Evolutionary conservation across 2,329 filamentous ascomycete genomes (phyloP).

Genomic region (Sporothrix humicola): DNA sequence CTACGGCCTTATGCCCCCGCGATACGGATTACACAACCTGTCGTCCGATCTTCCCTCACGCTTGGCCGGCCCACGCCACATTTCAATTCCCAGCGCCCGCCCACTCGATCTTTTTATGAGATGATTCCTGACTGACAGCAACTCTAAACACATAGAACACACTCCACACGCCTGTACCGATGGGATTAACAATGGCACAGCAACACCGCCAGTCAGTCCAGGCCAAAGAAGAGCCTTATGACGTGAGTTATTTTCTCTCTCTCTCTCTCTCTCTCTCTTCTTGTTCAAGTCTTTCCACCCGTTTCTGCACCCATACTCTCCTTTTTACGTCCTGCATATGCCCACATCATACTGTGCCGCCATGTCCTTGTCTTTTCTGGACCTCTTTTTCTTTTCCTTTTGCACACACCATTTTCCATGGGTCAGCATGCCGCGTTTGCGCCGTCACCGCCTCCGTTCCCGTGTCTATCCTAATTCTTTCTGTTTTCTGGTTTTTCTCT

Average conservation of each 20-base stretch:
- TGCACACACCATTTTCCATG: slow-evolving; percentile 1
- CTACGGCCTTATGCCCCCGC: neutral
- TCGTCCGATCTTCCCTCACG: neutral
- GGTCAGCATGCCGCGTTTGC: neutral
- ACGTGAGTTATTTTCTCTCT: slow-evolving; percentile 47
- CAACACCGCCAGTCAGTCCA: slow-evolving; percentile 53
- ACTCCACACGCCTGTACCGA: slow-evolving; percentile 37
- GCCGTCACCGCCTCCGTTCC: neutral
- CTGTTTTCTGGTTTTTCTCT: neutral
- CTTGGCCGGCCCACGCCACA: neutral
- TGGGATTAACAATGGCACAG: slow-evolving; percentile 55
- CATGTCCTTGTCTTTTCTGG: neutral
- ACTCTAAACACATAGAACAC: slow-evolving; percentile 6
- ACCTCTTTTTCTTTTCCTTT: neutral
- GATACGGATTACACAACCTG: neutral
- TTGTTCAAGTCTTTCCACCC: slow-evolving; percentile 15
- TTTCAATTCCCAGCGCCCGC: neutral
- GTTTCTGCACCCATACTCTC: slow-evolving; percentile 11
- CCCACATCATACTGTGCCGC: neutral
- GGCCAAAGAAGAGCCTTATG: slow-evolving; percentile 53
- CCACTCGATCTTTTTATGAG: neutral
- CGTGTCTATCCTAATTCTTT: neutral
- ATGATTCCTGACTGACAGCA: slow-evolving; percentile 24
- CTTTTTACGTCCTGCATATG: neutral
- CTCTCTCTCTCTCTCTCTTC: too few relatives aligned